Base-by-base conservation (phyloP, 768 basidiomycete species). In the Auricularia sp. region DNA sequence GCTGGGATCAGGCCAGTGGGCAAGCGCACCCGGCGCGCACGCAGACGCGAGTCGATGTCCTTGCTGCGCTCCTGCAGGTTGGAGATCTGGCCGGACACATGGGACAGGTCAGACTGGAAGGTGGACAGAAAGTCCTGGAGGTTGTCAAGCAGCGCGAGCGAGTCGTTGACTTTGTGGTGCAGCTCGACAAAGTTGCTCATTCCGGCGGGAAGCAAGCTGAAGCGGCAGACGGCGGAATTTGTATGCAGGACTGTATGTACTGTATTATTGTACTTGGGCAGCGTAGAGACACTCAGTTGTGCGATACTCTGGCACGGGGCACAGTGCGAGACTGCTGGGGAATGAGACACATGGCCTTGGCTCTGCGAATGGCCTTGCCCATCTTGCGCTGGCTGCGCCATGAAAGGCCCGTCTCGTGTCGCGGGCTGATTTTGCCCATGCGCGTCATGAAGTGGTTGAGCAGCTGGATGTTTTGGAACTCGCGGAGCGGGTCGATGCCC, bases 21-120 rank as follows among this genome's bases (percentile, higher is more conserved):
- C 33, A 16, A 13, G 77, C 85, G 62, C 70, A 97, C 97, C 77
- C 87, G 83, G 63, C 97, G 83, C 65, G 88, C 90, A 73, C 87
- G 89, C 65, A 98, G 81, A 65, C 88, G 84, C 66, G 83, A 84
- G 68, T 98, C 97, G 18, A 98, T 97, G 51, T 90, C 90, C 68
- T 90, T 89, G 73, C 93, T 95, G 39, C 92, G 82, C 68, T 85
- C 84, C 71, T 98, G 97, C 29, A 99, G 80, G 67, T 98, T 93
- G 1, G 92, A 90, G 73, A 99, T 96, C 73, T 99, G 95, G 3
- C 94, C 92, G 2, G 97, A 98, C 10, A 98, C 97, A 1, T 89
- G 88, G 4, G 93, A 90, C 24, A 99, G 81, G 74, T 99, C 96
- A 69, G 82, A 89, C 75, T 98, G 96, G 71, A 99, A 99, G 0